These are phyloP conservation scores for Tolypocladium tropicale DNA, from an alignment of 2,329 filamentous ascomycete species.

Conservation along the genomic window DNA sequence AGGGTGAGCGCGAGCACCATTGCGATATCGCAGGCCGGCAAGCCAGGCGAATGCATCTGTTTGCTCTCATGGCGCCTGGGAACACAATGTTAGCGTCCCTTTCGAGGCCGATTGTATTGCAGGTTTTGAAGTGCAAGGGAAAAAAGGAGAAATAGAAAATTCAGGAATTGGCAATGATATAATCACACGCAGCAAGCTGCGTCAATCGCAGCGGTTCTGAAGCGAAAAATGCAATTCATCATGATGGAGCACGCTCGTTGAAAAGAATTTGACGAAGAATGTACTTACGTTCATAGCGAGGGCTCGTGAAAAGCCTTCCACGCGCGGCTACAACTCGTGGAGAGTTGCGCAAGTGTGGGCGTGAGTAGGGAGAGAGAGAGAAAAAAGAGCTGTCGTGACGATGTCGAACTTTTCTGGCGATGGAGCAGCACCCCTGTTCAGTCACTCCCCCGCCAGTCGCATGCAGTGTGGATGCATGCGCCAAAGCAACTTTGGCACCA, in stretches of 20 bases:
- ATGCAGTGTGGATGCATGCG: background rate
- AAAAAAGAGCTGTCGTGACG: background rate
- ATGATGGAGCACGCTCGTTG: constrained; percentile 12
- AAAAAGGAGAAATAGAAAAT: constrained; percentile 5
- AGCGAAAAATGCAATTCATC: constrained; percentile 33
- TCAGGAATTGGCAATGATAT: constrained; percentile 30
- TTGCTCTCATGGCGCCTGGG: constrained; percentile 25
- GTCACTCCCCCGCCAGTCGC: background rate
- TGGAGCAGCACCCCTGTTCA: background rate
- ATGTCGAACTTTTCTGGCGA: background rate
- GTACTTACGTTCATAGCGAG: constrained; percentile 29
- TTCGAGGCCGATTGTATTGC: background rate
- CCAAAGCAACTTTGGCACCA: background rate
- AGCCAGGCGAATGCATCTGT: constrained; percentile 25
- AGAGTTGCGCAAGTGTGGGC: background rate
- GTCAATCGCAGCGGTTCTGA: constrained; percentile 43
- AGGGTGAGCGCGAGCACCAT: background rate
- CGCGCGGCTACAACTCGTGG: background rate
- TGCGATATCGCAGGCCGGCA: constrained; percentile 13
- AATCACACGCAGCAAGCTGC: constrained; percentile 33
- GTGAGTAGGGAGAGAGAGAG: background rate
- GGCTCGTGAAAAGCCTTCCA: constrained; percentile 2
- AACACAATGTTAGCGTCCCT: constrained; percentile 1
- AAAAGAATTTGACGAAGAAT: background rate
- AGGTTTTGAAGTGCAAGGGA: constrained; percentile 1